phyloP scores from a whole-genome alignment of 1,139 yeast species.

The Candida sojae region DNA sequence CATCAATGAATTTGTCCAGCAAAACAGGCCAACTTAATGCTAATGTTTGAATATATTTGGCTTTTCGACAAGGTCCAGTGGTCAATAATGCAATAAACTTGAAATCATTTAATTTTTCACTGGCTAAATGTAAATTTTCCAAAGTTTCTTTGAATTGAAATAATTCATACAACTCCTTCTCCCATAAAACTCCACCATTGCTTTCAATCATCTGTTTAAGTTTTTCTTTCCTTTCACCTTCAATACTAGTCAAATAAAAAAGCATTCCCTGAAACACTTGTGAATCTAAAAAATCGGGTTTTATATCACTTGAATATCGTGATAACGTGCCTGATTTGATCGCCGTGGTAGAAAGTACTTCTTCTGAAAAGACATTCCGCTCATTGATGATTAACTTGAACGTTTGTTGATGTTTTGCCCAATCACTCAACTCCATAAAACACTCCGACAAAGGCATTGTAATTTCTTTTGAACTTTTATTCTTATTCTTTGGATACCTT shows the following conservation, averaged over 20 bases:
- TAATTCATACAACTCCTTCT: slow-evolving; percentile 45
- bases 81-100: slow-evolving; percentile 70
- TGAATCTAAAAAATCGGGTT: slow-evolving; percentile 6
- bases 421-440: slow-evolving; percentile 41
- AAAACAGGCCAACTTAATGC: slow-evolving; percentile 90
- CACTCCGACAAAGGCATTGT: slow-evolving; percentile 20
- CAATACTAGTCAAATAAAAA: slow-evolving; percentile 41
- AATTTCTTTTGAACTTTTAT: slow-evolving; percentile 12
- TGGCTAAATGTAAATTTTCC: slow-evolving; percentile 15
- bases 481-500: slow-evolving; percentile 18
- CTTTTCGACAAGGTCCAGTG: slow-evolving; percentile 58
- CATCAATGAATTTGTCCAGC: slow-evolving; percentile 59
- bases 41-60: slow-evolving; percentile 81
- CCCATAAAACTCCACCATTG: slow-evolving; percentile 58
- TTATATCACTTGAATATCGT: slow-evolving; percentile 1
- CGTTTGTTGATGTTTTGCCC: slow-evolving; percentile 42
- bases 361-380: slow-evolving; percentile 13
- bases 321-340: slow-evolving; percentile 10
- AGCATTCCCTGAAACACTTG: slow-evolving; percentile 24
- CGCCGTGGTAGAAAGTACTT: slow-evolving; percentile 9
- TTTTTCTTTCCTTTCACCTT: slow-evolving; percentile 36
- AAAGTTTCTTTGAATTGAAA: slow-evolving; percentile 19
- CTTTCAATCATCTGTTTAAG: slow-evolving; percentile 35
- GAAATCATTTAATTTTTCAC: slow-evolving; percentile 20
- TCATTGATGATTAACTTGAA: slow-evolving; percentile 16